Evolutionary conservation across 2,329 filamentous ascomycete genomes (phyloP).

Genomic region (Penicillium vulpinum): DNA sequence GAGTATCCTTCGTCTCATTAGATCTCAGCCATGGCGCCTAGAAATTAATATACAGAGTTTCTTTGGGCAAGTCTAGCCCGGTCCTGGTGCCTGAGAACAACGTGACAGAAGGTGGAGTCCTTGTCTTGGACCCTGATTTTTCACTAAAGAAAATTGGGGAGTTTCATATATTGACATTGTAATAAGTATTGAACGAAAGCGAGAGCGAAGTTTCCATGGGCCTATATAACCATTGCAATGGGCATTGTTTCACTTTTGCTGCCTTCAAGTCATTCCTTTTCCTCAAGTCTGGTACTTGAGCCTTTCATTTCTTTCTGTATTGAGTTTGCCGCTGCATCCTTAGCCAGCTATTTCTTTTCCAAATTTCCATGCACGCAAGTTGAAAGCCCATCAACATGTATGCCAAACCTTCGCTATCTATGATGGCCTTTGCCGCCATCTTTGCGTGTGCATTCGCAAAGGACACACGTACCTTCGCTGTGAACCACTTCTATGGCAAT

Average conservation of each 20-base stretch:
- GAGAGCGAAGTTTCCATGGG: not conserved
- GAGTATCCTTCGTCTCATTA: not conserved
- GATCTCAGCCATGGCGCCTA: too few species aligned
- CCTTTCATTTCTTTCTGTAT: not conserved
- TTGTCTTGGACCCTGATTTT: not conserved
- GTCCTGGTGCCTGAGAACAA: too few species aligned
- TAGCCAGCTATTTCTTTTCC: not conserved
- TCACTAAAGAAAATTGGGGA: too few species aligned
- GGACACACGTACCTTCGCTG: conserved; percentile 17
- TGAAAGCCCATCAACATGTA: not conserved
- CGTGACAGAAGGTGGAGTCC: not conserved
- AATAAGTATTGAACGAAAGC: not conserved
- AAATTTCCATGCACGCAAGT: conserved; percentile 1
- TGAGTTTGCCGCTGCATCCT: not conserved
- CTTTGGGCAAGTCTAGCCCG: too few species aligned
- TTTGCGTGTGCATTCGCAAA: conserved; percentile 6
- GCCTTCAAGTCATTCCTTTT: conserved; percentile 3
- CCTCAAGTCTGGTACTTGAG: conserved; percentile 5
- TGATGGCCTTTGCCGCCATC: not conserved
- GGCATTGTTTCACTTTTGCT: not conserved
- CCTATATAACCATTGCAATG: not conserved
- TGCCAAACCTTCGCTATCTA: not conserved
- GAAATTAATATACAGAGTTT: too few species aligned
- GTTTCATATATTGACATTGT: not conserved
- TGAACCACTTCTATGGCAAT: conserved; percentile 19